These are phyloP conservation scores for Tetrapisispora iriomotensis DNA, from an alignment of 805 yeast genomes.

Conservation along the genomic window DNA sequence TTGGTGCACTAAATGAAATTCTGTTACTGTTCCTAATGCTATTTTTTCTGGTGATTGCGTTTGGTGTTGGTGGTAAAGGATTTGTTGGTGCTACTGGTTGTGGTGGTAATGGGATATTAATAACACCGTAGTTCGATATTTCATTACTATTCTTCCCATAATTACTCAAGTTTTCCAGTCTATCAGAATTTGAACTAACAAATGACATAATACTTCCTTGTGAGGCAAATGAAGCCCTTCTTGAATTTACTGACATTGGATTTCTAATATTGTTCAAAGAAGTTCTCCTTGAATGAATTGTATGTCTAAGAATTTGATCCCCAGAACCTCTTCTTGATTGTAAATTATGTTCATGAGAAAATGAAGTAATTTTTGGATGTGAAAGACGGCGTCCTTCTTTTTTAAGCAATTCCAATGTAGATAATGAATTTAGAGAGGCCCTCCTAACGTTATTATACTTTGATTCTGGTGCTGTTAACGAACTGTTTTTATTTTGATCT, in stretches of 20 bases:
- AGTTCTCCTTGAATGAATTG: constrained; percentile 4
- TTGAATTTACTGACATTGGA: constrained; percentile 21
- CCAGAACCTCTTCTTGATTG: neutral
- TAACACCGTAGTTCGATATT: constrained; percentile 6
- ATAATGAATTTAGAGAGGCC: constrained; percentile 10
- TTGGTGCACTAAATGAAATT: constrained; percentile 1
- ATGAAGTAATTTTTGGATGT: constrained; percentile 11
- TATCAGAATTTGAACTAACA: constrained; percentile 26
- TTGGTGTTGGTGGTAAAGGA: constrained; percentile 32
- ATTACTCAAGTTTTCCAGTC: constrained; percentile 8
- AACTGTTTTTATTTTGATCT: constrained; percentile 25
- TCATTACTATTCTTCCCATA: neutral
- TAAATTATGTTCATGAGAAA: neutral
- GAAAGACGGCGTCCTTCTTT: constrained; percentile 18
- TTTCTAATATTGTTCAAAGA: constrained; percentile 8
- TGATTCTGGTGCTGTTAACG: neutral
- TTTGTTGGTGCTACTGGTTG: constrained; percentile 47
- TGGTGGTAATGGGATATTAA: constrained; percentile 40
- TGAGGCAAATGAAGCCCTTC: constrained; percentile 33
- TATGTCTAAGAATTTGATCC: neutral
- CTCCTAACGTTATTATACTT: constrained; percentile 4
- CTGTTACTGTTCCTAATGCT: neutral
- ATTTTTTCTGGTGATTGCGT: constrained; percentile 3
- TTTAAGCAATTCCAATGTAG: constrained; percentile 1
- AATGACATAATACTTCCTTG: constrained; percentile 23